Conservation (phyloP, 345 rosid genomes). For the Anastatica hierochuntica region DNA sequence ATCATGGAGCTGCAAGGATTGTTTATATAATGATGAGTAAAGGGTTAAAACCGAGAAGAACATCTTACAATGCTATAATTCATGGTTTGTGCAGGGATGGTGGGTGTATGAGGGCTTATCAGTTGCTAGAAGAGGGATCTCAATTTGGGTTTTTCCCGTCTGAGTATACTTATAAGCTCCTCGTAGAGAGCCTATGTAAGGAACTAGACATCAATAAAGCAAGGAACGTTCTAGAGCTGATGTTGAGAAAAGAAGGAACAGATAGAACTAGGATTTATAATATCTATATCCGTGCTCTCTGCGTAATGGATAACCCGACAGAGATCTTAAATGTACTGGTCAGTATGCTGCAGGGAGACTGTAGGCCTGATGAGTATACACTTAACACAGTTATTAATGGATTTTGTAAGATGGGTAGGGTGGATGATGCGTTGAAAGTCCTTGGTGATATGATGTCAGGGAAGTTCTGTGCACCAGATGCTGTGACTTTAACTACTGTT, state of each 20-base stretch:
- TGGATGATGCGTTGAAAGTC: slow-evolving; percentile 63
- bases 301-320: slow-evolving; percentile 44
- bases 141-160: slow-evolving; percentile 57
- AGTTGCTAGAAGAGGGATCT: slow-evolving; percentile 64
- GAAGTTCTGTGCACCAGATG: slow-evolving; percentile 66
- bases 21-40: slow-evolving; percentile 62
- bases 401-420: slow-evolving; percentile 59
- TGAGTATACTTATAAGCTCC: slow-evolving; percentile 58
- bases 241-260: slow-evolving; percentile 48
- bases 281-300: slow-evolving; percentile 65
- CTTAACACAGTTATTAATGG: slow-evolving; percentile 74
- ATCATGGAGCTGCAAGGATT: slow-evolving; percentile 77
- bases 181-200: slow-evolving; percentile 61
- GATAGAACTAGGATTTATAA: slow-evolving; percentile 60
- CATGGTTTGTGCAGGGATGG: slow-evolving; percentile 71
- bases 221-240: slow-evolving; percentile 38
- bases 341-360: slow-evolving; percentile 56
- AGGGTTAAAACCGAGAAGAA: slow-evolving; percentile 42
- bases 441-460: slow-evolving; percentile 67
- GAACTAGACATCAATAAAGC: slow-evolving; percentile 48
- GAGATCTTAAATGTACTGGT: slow-evolving; percentile 64
- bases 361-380: slow-evolving; percentile 66
- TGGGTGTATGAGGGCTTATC: slow-evolving; percentile 71
- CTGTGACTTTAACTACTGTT: slow-evolving; percentile 58
- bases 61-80: slow-evolving; percentile 63